phyloP scores from a whole-genome alignment of 768 basidiomycete species.

The Rhodotorula taiwanensis region DNA sequence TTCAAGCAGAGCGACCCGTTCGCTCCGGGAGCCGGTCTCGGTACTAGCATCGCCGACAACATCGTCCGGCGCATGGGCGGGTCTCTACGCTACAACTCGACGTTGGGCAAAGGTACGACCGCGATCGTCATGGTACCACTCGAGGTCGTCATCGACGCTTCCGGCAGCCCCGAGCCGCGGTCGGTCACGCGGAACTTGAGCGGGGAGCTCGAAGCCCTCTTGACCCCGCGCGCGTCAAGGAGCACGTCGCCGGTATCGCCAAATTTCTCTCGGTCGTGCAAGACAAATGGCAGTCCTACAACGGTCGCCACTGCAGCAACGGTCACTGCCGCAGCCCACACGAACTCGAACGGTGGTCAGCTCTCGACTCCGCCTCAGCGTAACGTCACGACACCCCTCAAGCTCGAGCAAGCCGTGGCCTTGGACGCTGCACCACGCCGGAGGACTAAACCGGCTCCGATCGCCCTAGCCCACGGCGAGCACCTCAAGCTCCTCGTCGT shows the following conservation, averaged over 20 bases:
- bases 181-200: not conserved
- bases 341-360: too few relatives aligned
- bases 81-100: not conserved
- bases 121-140: constrained; percentile 1
- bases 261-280: too few relatives aligned
- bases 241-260: too few relatives aligned
- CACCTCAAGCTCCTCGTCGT: not conserved
- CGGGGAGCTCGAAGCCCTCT: not conserved
- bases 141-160: not conserved
- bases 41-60: constrained; percentile 1
- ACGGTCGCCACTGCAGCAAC: too few relatives aligned
- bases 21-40: constrained; percentile 20
- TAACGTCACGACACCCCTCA: too few relatives aligned
- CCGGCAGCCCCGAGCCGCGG: rapidly evolving
- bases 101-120: not conserved
- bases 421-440: too few relatives aligned
- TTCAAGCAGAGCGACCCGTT: constrained; percentile 14
- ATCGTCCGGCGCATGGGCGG: constrained; percentile 5
- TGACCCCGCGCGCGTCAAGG: too few relatives aligned
- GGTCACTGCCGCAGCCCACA: too few relatives aligned
- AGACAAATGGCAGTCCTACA: too few relatives aligned
- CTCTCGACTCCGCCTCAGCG: too few relatives aligned
- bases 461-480: not conserved
- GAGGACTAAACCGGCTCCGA: too few relatives aligned
- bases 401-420: too few relatives aligned